A percentile compares a stretch with the other conserved stretches of the same genome.
Conservation (phyloP, 768 basidiomycete species). For the Saitozyma podzolica region DNA sequence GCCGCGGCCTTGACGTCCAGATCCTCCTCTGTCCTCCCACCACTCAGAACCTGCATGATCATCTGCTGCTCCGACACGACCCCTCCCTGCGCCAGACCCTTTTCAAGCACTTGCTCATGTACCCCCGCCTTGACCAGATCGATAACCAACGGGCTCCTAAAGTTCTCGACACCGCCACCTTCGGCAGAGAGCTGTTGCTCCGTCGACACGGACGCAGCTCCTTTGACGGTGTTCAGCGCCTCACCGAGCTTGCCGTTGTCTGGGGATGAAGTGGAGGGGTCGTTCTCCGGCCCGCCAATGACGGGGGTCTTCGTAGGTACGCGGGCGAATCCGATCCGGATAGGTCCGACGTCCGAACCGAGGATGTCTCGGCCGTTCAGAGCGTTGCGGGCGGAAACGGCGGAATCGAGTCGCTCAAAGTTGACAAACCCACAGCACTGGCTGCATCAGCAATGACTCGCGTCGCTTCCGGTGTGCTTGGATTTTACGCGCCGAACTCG, state of each 20-base stretch:
- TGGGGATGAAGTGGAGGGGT: conserved; percentile 56
- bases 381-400: conserved; percentile 90
- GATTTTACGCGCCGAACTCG: conserved; percentile 58
- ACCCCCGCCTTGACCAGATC: conserved; percentile 51
- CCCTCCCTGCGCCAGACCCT: conserved; percentile 55
- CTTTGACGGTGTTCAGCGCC: conserved; percentile 73
- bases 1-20: conserved; percentile 79
- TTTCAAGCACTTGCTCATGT: conserved; percentile 43
- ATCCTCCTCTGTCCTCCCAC: conserved; percentile 73
- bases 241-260: conserved; percentile 42
- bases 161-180: conserved; percentile 74
- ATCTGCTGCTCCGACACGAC: conserved; percentile 89
- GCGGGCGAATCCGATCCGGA: conserved; percentile 94
- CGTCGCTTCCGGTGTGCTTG: neutral
- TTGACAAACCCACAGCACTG: conserved; percentile 64
- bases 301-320: conserved; percentile 74
- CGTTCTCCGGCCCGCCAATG: conserved; percentile 55
- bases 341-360: conserved; percentile 93
- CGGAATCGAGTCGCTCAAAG: conserved; percentile 95
- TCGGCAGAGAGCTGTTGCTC: conserved; percentile 92
- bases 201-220: conserved; percentile 85
- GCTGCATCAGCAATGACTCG: neutral
- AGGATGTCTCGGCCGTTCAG: conserved; percentile 94
- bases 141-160: conserved; percentile 73
- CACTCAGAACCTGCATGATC: conserved; percentile 90